Evolutionary conservation across 768 basidiomycete species (phyloP).

Genomic region (Tulasnella sp.): DNA sequence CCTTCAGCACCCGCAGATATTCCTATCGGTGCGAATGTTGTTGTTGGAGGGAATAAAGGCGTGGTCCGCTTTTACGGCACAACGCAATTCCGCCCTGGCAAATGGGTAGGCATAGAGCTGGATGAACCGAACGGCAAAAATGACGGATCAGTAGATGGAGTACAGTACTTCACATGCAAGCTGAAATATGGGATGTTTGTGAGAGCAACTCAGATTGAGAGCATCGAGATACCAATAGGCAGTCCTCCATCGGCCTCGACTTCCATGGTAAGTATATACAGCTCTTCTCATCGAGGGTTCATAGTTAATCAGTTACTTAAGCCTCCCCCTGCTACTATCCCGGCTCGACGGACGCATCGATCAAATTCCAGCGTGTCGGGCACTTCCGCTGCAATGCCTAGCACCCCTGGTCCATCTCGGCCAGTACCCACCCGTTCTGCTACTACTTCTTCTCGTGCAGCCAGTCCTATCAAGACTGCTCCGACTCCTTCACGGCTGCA

Average conservation of each 20-base stretch:
- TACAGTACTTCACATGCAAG: conserved; percentile 70
- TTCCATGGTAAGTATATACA: not conserved
- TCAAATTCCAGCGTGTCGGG: not conserved
- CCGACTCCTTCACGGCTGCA: conserved; percentile 16
- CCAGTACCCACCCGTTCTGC: conserved; percentile 20
- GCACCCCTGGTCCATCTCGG: not conserved
- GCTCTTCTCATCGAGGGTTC: too few relatives aligned
- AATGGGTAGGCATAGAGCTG: conserved; percentile 93
- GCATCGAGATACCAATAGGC: conserved; percentile 31
- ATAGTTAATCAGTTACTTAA: not conserved
- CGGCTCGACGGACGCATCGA: conserved; percentile 13
- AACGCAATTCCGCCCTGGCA: conserved; percentile 74
- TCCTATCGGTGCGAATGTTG: conserved; percentile 60
- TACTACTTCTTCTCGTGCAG: conserved; percentile 46
- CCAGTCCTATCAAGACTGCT: conserved; percentile 27
- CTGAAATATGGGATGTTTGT: conserved; percentile 78
- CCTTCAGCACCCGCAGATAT: conserved; percentile 15
- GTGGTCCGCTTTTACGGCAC: conserved; percentile 73
- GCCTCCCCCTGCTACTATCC: not conserved
- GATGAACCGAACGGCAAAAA: conserved; percentile 83
- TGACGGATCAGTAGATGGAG: conserved; percentile 74
- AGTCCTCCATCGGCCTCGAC: conserved; percentile 17
- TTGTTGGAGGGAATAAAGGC: conserved; percentile 68
- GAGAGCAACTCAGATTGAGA: conserved; percentile 67
- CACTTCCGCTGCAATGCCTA: conserved; percentile 15